Evolutionary conservation across 176 grass and related monocot species (phyloP), one percentile per base, ranked within the genome.

Genomic region (Zea luxurians): DNA sequence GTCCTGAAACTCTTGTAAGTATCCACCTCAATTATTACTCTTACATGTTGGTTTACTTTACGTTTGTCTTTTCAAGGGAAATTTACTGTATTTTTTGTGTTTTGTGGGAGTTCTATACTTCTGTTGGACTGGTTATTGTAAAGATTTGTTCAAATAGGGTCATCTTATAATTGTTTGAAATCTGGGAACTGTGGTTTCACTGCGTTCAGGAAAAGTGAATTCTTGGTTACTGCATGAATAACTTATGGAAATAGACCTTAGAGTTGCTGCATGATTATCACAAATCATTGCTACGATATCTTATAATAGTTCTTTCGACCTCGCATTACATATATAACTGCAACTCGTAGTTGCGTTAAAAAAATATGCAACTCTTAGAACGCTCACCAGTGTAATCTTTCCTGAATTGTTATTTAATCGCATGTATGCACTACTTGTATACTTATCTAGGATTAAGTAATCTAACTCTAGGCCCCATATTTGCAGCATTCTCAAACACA

Each of bases 401-500:
- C 66, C 3, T 57, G 37, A 80, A 73, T 64, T 73, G 6, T 49
- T 84, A 8, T 58, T 66, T n/a, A 64, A 50, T 65, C n/a, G 20
- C 17, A 83, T 63, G 9, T 69, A 79, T 55, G 59, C 49, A 73
- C 13, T 7, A 5, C 8, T 50, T 50, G n/a, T 44, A 4, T 78
- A 35, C 58, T 53, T 42, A 0, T 74, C 37, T 53, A 61, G 17
- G 37, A 64, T 58, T 37, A 37, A 42, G 5, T 50, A 48, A 54
- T 72, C 76, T 73, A 79, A 75, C 37, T 75, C 10, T 46, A 9
- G 42, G 13, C 36, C 18, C 60, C 48, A 85, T 64, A 27, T 60
- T 76, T 87, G 58, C 78, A 90, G 90, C 48, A 82, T 57, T 47
- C 87, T 69, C 82, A 49, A 48, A 54, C 86, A 69, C 89, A 87